Percentiles rank a stretch among this genome's conserved stretches.
Conservation (phyloP, 495 filamentous ascomycete species). For the Xylaria grammica region DNA sequence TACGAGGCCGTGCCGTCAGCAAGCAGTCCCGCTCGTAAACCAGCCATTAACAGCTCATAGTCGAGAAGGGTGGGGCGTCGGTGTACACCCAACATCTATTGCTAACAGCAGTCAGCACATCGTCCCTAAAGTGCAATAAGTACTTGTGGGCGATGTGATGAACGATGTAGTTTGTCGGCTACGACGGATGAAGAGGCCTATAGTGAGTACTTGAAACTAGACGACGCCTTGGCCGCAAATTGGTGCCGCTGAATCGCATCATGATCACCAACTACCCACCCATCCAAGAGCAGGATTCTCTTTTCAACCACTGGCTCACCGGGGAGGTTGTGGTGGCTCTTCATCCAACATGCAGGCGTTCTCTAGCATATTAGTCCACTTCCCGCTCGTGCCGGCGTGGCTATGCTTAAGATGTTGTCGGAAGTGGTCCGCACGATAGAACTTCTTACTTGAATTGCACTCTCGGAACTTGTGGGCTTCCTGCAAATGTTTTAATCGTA, state of each 20-base stretch:
- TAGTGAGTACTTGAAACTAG: background rate
- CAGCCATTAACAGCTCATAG: constrained; percentile 29
- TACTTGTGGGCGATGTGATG: background rate
- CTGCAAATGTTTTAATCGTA: constrained; percentile 82
- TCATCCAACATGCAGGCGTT: constrained; percentile 98
- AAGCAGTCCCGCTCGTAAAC: constrained; percentile 34
- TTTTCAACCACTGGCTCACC: constrained; percentile 33
- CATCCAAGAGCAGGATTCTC: constrained; percentile 13
- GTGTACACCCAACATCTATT: constrained; percentile 8
- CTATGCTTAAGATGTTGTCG: constrained; percentile 98
- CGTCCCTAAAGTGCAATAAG: constrained; percentile 15
- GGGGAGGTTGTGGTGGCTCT: constrained; percentile 39
- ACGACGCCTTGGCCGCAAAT: background rate
- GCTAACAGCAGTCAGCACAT: constrained; percentile 7
- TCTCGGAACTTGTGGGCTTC: constrained; percentile 95
- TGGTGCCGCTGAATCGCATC: constrained; percentile 2
- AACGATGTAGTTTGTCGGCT: background rate
- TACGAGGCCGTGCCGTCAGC: constrained; percentile 32
- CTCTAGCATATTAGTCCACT: constrained; percentile 98
- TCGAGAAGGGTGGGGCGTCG: constrained; percentile 9
- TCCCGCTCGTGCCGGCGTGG: constrained; percentile 93
- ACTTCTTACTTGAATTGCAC: constrained; percentile 98
- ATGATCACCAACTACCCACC: constrained; percentile 17
- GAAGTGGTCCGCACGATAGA: constrained; percentile 97
- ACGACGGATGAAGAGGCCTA: background rate